Base-by-base conservation (phyloP, 306 rosid genomes). In the Pterocarpus macrocarpus region DNA sequence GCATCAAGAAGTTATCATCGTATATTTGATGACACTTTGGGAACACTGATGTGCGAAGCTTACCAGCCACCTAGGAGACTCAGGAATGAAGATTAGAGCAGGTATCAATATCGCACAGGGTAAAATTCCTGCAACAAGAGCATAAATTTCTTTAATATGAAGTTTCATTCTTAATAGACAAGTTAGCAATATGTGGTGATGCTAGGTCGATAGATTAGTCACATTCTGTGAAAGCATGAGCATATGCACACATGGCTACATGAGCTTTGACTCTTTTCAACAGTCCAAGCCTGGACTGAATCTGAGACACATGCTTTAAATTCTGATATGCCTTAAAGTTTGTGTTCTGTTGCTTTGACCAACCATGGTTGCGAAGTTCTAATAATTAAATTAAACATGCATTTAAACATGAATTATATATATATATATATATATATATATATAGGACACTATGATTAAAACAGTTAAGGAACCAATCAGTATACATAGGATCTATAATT, bases 51-150 rank as follows among this genome's bases (percentile, higher is more conserved):
- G 35, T 43, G 52, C 11, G 80, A 84, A 58, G 58, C 87, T 89
- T 87, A 92, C 99, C 90, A 95, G 94, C 98, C 99, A 93, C 81
- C 98, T 91, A 75, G 99, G 99, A 77, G 98, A 93, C 81, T 95
- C 99, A 0, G 98, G 99, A 86, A 95, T 86, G 90, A 95, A 95
- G 84, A 95, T 93, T 17, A 95, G 87, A 79, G 92, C 98, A 70
- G 98, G 99, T 79, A 95, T 95, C 82, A 93, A 81, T 85, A 95
- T 50, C 52, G 94, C 87, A 83, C 98, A 95, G 0, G 99, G 99
- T 76, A 95, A 77, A 79, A 85, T 80, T 82, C 99, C 99, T 95
- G 90, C 77, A 84, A 75, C 69, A 64, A 75, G 47, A 34, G 11
- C 66, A 72, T 32, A 69, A 68, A 74, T 43, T 63, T 82, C 8